Evolutionary conservation across 768 basidiomycete species (phyloP).

Genomic region (Gloeostereum incarnatum): DNA sequence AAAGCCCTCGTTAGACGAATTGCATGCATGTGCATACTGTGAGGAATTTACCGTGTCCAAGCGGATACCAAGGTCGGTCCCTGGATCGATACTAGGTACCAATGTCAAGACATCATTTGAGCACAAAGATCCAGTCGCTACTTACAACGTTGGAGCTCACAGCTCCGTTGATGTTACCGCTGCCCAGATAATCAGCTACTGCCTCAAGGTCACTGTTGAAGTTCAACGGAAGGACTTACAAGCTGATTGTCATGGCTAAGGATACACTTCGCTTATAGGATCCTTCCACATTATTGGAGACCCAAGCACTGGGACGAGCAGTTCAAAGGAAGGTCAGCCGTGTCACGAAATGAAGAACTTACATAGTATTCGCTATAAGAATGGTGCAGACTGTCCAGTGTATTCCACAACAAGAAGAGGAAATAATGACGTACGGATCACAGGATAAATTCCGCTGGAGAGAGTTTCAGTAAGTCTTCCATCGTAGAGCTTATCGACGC

Average conservation of each 20-base stretch:
- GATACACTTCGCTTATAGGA: slow-evolving; percentile 69
- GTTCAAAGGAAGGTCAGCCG: background rate
- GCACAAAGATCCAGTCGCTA: slow-evolving; percentile 9
- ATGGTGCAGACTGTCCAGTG: background rate
- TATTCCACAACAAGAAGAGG: background rate
- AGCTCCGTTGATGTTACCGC: slow-evolving; percentile 70
- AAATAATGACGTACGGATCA: slow-evolving; percentile 41
- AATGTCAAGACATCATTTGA: background rate
- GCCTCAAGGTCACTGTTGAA: background rate
- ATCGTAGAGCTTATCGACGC: slow-evolving; percentile 1
- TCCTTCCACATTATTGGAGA: slow-evolving; percentile 67
- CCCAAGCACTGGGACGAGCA: slow-evolving; percentile 30
- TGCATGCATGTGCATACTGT: background rate
- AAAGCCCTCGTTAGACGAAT: background rate
- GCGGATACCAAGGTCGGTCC: slow-evolving; percentile 61
- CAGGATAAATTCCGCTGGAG: slow-evolving; percentile 62
- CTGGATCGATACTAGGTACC: slow-evolving; percentile 46
- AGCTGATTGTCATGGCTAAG: slow-evolving; percentile 60
- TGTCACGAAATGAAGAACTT: slow-evolving; percentile 9
- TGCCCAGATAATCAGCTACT: slow-evolving; percentile 12
- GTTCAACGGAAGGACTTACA: slow-evolving; percentile 25
- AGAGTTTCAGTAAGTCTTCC: too few species aligned
- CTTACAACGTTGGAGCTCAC: slow-evolving; percentile 67
- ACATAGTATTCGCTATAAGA: slow-evolving; percentile 51
- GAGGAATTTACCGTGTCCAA: slow-evolving; percentile 23